Evolutionary conservation across 2,329 filamentous ascomycete genomes (phyloP), one percentile per base, ranked within the genome.

Genomic region (Curvularia sp.): DNA sequence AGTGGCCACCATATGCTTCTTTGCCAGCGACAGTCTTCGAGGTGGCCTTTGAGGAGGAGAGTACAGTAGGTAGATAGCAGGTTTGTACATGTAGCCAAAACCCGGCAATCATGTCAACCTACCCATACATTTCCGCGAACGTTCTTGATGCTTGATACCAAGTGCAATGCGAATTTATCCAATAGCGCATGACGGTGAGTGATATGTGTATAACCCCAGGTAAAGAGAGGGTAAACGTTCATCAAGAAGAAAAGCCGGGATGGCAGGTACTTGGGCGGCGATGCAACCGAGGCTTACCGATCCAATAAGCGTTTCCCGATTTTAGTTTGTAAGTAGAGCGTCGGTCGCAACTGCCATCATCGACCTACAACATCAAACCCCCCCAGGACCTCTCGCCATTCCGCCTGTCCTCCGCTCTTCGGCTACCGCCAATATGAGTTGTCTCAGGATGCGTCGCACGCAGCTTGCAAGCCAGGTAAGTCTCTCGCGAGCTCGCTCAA

Each of bases 391-490:
- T 59, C 57, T 57, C 46, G 59, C 61, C 61, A 53, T 59, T 54
- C 57, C 53, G 47, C 49, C 55, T 58, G 51, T 69, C 70, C 68
- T 71, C 67, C 68, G 66, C 67, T 64, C 65, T 64, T 63, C 61
- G 66, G 65, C 67, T 64, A 65, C 59, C 57, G 64, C 70, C 70
- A 74, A 68, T 59, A 77, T 77, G 74, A 76, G 73, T 67, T 76
- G 72, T 59, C 73, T 76, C 69, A 74, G 69, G 71, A 76, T 76
- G 74, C 73, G 72, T 69, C 73, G 73, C 66, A 66, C 65, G 67
- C 74, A 75, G 68, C 69, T 77, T 62, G 70, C 72, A 58, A 76
- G 70, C 70, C 74, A 77, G 72, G 74, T 77, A 68, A 73, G 74
- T 68, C 25, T 41, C 46, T 46, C 49, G 43, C 60, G 41, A 55